A percentile compares a stretch with the other conserved stretches of the same genome.
Evolutionary conservation across 306 rosid species (phyloP).

Genomic region (Corylus avellana): DNA sequence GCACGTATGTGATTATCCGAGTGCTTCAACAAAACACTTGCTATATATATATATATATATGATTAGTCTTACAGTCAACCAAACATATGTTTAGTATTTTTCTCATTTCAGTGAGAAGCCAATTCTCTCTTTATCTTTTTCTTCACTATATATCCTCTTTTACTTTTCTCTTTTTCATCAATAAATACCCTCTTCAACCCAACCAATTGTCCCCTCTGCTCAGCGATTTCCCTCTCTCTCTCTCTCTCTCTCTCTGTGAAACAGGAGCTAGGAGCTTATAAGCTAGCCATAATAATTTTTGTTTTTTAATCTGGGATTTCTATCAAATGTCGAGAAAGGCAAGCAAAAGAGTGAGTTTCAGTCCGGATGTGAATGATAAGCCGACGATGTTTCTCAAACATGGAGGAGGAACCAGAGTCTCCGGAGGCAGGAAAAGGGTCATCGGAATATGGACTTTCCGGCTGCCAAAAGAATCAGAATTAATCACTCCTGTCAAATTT

Average conservation of each 20-base stretch:
- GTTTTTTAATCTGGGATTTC: not conserved
- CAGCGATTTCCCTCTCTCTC: slow-evolving; percentile 11
- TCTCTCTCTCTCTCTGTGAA: slow-evolving; percentile 10
- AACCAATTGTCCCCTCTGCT: slow-evolving; percentile 32
- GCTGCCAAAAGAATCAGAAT: slow-evolving; percentile 42
- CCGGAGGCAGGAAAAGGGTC: slow-evolving; percentile 47
- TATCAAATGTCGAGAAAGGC: slow-evolving; percentile 61
- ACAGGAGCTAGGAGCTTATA: not conserved
- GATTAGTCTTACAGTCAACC: slow-evolving; percentile 28
- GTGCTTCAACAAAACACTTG: not conserved
- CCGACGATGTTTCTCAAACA: slow-evolving; percentile 51
- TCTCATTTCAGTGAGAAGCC: slow-evolving; percentile 19
- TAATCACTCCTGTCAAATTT: slow-evolving; percentile 51
- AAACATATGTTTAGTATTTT: slow-evolving; percentile 7
- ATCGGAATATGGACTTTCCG: slow-evolving; percentile 50
- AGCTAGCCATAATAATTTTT: not conserved
- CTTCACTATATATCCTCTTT: slow-evolving; percentile 13
- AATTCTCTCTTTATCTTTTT: slow-evolving; percentile 22
- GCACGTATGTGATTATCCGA: slow-evolving; percentile 3
- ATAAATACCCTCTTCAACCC: slow-evolving; percentile 37
- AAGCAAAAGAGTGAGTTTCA: slow-evolving; percentile 62
- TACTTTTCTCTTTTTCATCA: slow-evolving; percentile 20
- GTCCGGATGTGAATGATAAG: slow-evolving; percentile 68
- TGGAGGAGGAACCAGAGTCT: slow-evolving; percentile 24
- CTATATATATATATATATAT: not conserved